Conservation (phyloP, 208 protist species). For the Trypanosomatidae sp. region DNA sequence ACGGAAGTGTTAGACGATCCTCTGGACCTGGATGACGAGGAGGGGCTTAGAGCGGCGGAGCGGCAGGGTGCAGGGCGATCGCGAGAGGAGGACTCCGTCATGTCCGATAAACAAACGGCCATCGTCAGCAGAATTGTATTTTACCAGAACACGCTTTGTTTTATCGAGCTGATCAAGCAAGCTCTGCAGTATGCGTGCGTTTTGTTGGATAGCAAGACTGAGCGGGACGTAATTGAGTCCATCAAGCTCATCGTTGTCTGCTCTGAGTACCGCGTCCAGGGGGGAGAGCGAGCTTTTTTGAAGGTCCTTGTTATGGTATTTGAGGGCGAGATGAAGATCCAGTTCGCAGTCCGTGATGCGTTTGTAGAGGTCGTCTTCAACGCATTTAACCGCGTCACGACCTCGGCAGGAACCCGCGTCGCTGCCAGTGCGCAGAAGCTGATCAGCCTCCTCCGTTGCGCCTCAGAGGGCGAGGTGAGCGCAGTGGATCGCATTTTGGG, state of each 20-base stretch:
- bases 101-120: constrained; percentile 56
- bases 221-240: constrained; percentile 84
- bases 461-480: constrained; percentile 85
- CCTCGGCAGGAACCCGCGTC: constrained; percentile 52
- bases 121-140: constrained; percentile 69
- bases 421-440: constrained; percentile 79
- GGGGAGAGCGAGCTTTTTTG: constrained; percentile 57
- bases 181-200: constrained; percentile 61
- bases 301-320: constrained; percentile 88
- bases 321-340: constrained; percentile 86
- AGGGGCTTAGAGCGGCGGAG: constrained; percentile 6
- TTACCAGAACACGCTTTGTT: constrained; percentile 72
- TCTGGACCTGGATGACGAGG: constrained; percentile 15
- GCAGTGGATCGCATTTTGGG: constrained; percentile 83
- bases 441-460: constrained; percentile 58
- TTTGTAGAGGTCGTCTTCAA: constrained; percentile 87
- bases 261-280: constrained; percentile 77
- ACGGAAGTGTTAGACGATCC: constrained; percentile 29
- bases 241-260: constrained; percentile 87
- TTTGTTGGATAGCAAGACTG: constrained; percentile 83
- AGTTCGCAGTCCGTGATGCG: constrained; percentile 87
- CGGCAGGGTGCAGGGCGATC: neutral
- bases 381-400: constrained; percentile 54
- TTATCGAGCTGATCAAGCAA: constrained; percentile 66
- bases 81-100: neutral